Base-by-base conservation (phyloP, 2,329 filamentous ascomycete genomes). In the Calonectria pteridis region DNA sequence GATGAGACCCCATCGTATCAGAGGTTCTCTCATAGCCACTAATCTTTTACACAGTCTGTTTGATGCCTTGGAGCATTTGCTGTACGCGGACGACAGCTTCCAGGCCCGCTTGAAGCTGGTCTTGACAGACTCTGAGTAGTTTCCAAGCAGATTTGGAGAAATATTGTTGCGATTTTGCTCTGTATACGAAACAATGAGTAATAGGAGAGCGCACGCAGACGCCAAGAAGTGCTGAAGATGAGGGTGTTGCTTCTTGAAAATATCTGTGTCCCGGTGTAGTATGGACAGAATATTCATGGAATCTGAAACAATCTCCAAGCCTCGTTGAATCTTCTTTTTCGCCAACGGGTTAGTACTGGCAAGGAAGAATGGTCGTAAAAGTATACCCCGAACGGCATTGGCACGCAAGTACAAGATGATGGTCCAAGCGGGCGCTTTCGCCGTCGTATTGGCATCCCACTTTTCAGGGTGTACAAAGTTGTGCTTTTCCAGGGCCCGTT, bases 171-270 rank as follows among this genome's bases (percentile, higher is more conserved):
- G 46, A 18, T 51, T 53, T 16, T 67, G 46, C 29, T 67, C 46
- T 1, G 64, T 67, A 11, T 67, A 67, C 6, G 65, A 35, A 14
- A 67, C 33, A 6, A 55, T 55, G 33, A 67, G 50, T 9, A 67
- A 43, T 6, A 67, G 20, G 3, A 67, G n/a, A 4, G 65, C 65
- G 28, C 49, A 55, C 1, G 65, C 26, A 4, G 65, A 67, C 0
- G 65, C 65, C 14, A 67, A 9, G 26, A 67, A 67, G 18, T 67
- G 65, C 2, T 67, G 65, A 4, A 67, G 35, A 23, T 51, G 49
- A 1, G 65, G 49, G 18, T 67, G 65, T 6, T 67, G 65, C 11
- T 55, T 55, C 26, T n/a, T 29, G n/a, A 40, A 67, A 9, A 46
- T 40, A 11, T 67, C 65, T 0, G 49, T 67, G 31, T 37, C 35